These are phyloP conservation scores for Tetraselmis chui DNA, from an alignment of 139 green algal genomes.

Conservation along the genomic window DNA sequence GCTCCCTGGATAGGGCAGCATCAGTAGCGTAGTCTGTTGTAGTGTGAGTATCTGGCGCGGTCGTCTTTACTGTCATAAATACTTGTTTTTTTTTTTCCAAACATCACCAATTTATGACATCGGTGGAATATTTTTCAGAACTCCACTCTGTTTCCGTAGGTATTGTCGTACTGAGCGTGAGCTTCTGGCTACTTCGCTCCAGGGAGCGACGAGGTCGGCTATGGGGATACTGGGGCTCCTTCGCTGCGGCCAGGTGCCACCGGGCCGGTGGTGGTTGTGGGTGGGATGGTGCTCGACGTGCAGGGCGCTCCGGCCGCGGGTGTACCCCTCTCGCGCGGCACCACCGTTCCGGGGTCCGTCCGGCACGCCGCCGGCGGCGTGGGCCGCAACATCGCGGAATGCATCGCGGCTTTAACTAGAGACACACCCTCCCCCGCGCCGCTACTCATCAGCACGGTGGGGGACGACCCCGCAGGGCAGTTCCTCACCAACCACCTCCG, in stretches of 20 bases:
- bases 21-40: too few relatives aligned
- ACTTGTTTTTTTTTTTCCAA: too few relatives aligned
- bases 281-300: constrained; percentile 13
- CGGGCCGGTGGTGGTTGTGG: constrained; percentile 3
- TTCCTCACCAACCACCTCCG: background rate
- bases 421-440: background rate
- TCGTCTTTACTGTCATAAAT: too few relatives aligned
- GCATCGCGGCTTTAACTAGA: background rate
- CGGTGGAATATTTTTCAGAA: too few relatives aligned
- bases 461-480: background rate
- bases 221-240: too few relatives aligned
- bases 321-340: background rate
- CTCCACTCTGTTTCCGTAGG: too few relatives aligned
- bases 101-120: too few relatives aligned
- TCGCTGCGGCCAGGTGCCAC: background rate
- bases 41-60: too few relatives aligned
- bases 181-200: too few relatives aligned
- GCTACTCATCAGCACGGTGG: background rate
- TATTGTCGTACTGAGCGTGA: too few relatives aligned
- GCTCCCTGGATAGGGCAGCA: too few relatives aligned
- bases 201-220: too few relatives aligned
- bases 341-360: background rate
- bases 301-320: background rate
- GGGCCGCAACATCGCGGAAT: constrained; percentile 10
- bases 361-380: background rate